A percentile compares a stretch with the other conserved stretches of the same genome.
phyloP scores from a whole-genome alignment of 2,329 filamentous ascomycete species.

The Raffaelea deltoideospora region DNA sequence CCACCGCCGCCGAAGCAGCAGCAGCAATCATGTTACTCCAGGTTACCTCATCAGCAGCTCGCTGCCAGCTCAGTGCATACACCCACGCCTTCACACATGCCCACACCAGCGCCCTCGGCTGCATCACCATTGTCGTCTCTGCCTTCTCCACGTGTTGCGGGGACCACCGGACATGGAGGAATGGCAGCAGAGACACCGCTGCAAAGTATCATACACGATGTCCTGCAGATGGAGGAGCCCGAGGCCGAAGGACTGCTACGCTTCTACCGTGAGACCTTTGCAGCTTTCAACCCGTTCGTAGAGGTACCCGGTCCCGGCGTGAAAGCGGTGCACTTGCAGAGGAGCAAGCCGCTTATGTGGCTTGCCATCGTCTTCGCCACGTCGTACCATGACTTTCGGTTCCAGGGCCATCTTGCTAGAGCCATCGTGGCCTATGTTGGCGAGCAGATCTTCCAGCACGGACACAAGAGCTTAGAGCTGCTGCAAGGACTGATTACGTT shows the following conservation, averaged over 20 bases:
- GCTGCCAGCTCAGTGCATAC: too few species aligned
- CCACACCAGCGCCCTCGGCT: too few species aligned
- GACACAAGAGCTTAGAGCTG: slow-evolving; percentile 7
- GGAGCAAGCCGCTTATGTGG: slow-evolving; percentile 10
- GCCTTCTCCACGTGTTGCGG: too few species aligned
- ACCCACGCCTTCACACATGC: too few species aligned
- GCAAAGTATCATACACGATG: too few species aligned
- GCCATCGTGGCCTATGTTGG: slow-evolving; percentile 7
- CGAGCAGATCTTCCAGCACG: slow-evolving; percentile 9
- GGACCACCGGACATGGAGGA: too few species aligned
- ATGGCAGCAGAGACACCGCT: too few species aligned
- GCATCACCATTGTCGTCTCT: too few species aligned
- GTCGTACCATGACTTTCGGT: slow-evolving; percentile 9
- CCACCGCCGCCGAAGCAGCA: too few species aligned
- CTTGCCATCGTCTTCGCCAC: slow-evolving; percentile 11
- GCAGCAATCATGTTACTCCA: too few species aligned
- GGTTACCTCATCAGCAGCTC: too few species aligned
- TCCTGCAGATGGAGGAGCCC: slow-evolving; percentile 5
- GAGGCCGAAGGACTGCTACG: slow-evolving; percentile 9
- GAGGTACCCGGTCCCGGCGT: slow-evolving; percentile 1
- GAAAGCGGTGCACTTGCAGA: slow-evolving; percentile 6
- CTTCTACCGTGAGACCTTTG: slow-evolving; percentile 8
- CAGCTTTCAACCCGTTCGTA: slow-evolving; percentile 8
- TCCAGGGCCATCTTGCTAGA: slow-evolving; percentile 7
- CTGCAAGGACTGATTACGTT: slow-evolving; percentile 10